Conservation (phyloP, 108 stramenopile species). For the Stephanodiscus minutulus region DNA sequence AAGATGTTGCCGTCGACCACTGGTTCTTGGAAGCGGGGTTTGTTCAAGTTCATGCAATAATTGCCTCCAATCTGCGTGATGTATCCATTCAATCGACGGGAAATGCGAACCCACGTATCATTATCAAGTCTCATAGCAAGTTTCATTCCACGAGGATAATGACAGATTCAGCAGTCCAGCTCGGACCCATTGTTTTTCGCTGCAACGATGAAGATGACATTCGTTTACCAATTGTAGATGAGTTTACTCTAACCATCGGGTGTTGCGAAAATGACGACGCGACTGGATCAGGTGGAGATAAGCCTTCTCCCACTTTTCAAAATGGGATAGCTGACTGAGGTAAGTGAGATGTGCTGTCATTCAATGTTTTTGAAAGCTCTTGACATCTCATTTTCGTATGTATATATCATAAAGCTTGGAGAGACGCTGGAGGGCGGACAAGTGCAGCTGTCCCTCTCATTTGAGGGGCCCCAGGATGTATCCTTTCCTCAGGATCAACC, state of each 20-base stretch:
- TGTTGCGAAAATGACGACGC: conserved; percentile 64
- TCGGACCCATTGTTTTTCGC: not conserved
- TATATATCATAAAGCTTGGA: conserved; percentile 24
- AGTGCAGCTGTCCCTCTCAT: conserved; percentile 53
- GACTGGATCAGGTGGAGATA: conserved; percentile 50
- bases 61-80: conserved; percentile 44
- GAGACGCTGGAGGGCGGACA: conserved; percentile 34
- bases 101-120: conserved; percentile 57
- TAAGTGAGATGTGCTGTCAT: no score
- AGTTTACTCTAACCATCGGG: conserved; percentile 60
- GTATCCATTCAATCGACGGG: conserved; percentile 24
- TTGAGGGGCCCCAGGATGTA: conserved; percentile 57
- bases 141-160: conserved; percentile 25
- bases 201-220: conserved; percentile 50
- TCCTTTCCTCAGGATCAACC: conserved; percentile 75
- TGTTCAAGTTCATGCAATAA: conserved; percentile 44
- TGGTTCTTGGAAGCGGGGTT: conserved; percentile 62
- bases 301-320: conserved; percentile 70
- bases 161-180: conserved; percentile 35
- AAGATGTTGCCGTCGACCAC: conserved; percentile 38
- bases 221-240: conserved; percentile 70
- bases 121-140: conserved; percentile 49
- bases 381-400: not conserved
- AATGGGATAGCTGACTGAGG: conserved; percentile 49
- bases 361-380: no score